Base-by-base conservation (phyloP, 2,329 filamentous ascomycete genomes). In the Diaporthe sp. region DNA sequence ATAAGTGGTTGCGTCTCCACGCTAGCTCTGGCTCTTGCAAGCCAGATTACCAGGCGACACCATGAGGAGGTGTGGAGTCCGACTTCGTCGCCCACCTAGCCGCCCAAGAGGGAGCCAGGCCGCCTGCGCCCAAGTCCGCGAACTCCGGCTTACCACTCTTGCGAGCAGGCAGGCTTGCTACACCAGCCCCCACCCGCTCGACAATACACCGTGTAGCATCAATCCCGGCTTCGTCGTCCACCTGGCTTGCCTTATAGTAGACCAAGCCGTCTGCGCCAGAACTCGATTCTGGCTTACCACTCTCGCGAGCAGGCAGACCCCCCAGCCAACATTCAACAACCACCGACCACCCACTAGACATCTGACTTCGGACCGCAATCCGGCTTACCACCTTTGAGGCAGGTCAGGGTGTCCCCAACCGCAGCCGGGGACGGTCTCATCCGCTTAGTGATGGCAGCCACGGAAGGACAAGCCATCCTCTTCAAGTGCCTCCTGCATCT, bases 31-130 rank as follows among this genome's bases (percentile, higher is more conserved):
- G n/a, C 51, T 55, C 25, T 55, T 28, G 25, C 51, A 17, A 53
- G 25, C 25, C 51, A 55, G 51, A 55, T 55, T 55, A 28, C 51
- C 51, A 55, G 51, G 51, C 51, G 51, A 55, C 51, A 55, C 51
- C 51, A 28, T 25, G 51, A 55, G 51, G 51, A 53, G 51, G 51
- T 28, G 51, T 17, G 51, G 51, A 55, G 51, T 55, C 51, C 51
- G 51, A 12, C 51, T 55, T 55, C 25, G 51, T 55, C 51, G 51
- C 51, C 51, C 25, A 28, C 51, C 51, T 28, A 10, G 51, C 51
- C 15, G 6, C 12, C 51, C 15, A 15, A 55, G 22, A 28, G 51
- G 4, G 51, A 17, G n/a, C 51, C 51, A 28, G 15, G 25, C 25
- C n/a, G 25, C 51, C 51, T 28, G 51, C 51, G 13, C 51, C 51